phyloP scores from a whole-genome alignment of 176 grass and related monocot species.

The Aegilops longissima region DNA sequence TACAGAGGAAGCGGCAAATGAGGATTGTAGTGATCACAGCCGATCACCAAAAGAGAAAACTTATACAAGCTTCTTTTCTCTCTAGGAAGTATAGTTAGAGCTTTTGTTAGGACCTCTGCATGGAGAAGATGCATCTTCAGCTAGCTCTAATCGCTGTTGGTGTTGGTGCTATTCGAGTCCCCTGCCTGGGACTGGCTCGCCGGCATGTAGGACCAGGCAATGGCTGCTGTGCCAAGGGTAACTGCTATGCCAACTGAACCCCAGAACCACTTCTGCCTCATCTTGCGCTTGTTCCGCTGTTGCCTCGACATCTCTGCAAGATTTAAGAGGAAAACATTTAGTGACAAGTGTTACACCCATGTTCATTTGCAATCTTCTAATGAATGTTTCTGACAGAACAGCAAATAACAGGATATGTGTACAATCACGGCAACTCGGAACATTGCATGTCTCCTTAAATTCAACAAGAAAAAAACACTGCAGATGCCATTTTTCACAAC shows the following conservation, averaged over 20 bases:
- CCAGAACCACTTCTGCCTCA: slow-evolving; percentile 89
- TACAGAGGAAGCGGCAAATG: slow-evolving; percentile 44
- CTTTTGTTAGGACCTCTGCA: slow-evolving; percentile 53
- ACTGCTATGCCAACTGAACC: slow-evolving; percentile 79
- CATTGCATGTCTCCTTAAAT: background rate
- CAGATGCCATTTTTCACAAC: background rate
- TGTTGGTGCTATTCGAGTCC: slow-evolving; percentile 38
- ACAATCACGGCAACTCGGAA: background rate
- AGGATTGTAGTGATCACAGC: slow-evolving; percentile 41
- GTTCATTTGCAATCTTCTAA: background rate
- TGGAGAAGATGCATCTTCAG: slow-evolving; percentile 33
- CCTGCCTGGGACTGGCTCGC: slow-evolving; percentile 21
- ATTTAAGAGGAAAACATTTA: background rate
- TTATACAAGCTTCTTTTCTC: slow-evolving; percentile 46
- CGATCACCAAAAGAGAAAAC: slow-evolving; percentile 52
- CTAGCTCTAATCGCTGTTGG: slow-evolving; percentile 41
- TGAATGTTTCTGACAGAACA: background rate
- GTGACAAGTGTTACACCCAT: background rate
- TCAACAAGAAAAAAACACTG: background rate
- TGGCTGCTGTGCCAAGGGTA: slow-evolving; percentile 64
- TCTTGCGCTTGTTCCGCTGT: slow-evolving; percentile 62
- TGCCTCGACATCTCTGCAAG: slow-evolving; percentile 84
- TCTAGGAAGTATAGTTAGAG: slow-evolving; percentile 57
- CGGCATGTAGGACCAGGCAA: slow-evolving; percentile 85
- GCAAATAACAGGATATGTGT: background rate